Evolutionary conservation across 129 eudicot species (phyloP).

Genomic region (Artemisia tridentata): DNA sequence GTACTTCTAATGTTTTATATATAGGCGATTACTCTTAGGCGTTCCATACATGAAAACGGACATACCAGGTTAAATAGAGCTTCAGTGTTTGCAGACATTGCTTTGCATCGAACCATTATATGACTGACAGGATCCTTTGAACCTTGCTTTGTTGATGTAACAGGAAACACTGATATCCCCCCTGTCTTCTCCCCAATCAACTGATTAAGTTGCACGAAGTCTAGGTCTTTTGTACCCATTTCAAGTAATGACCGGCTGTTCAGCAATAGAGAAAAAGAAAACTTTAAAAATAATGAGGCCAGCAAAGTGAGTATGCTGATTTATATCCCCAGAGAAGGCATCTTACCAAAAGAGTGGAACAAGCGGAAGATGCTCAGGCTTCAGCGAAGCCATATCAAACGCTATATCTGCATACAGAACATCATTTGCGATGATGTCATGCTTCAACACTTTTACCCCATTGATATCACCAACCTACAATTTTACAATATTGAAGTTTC

Average conservation of each 20-base stretch:
- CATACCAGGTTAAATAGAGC: background rate
- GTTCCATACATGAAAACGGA: background rate
- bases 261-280: constrained; percentile 12
- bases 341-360: constrained; percentile 98
- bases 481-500: background rate
- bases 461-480: constrained; percentile 72
- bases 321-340: constrained; percentile 27
- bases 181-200: constrained; percentile 97
- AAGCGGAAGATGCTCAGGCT: constrained; percentile 92
- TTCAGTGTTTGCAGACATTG: constrained; percentile 67
- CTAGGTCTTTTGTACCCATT: constrained; percentile 97
- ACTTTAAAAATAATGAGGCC: too few species aligned
- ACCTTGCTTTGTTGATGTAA: constrained; percentile 78
- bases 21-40: too few species aligned
- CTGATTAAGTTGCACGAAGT: constrained; percentile 92
- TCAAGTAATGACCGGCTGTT: constrained; percentile 96
- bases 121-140: constrained; percentile 65
- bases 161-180: constrained; percentile 90
- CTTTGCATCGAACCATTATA: constrained; percentile 93
- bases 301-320: too few species aligned
- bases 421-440: constrained; percentile 95
- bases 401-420: constrained; percentile 90
- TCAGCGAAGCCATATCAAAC: constrained; percentile 86
- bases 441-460: constrained; percentile 53
- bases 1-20: background rate